Base-by-base conservation (phyloP, 768 basidiomycete species). In the Strobilomyces confusus region DNA sequence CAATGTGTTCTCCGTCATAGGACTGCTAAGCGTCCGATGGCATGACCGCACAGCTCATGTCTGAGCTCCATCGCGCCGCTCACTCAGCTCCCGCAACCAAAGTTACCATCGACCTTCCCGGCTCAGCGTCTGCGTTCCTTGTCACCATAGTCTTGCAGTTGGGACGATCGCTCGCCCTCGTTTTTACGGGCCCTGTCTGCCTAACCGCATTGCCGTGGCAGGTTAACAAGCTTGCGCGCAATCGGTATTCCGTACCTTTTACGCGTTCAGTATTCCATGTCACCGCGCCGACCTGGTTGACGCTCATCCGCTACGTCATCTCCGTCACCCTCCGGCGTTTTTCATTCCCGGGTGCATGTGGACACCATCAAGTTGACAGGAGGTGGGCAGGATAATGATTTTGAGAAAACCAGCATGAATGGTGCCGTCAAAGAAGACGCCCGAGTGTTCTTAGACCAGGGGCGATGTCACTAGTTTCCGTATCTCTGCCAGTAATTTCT, bases 201-300 rank as follows among this genome's bases (percentile, higher is more conserved):
- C 59, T 83, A 58, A 81, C 82, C 20, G 84, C 83, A 2, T 81
- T 67, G 80, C 76, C 58, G 81, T 82, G 17, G 77, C 74, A n/a
- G n/a, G n/a, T n/a, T n/a, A n/a, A 15, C 80, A 81, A 52, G 64
- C 68, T 4, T 58, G 76, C 23, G 64, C 79, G 3, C 83, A 85
- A 63, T 81, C 83, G 3, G 76, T 74, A 51, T 80, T 80, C 9
- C 74, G 83, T 41, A 77, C 82, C 4, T 70, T 85, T 55, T 84
- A 79, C 59, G 84, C 83, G 8, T 78, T 85, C 67, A 77, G 77
- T n/a, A n/a, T n/a, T n/a, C n/a, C n/a, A n/a, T n/a, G n/a, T n/a
- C n/a, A n/a, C n/a, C n/a, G n/a, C n/a, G n/a, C n/a, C n/a, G n/a
- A n/a, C n/a, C n/a, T n/a, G n/a, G n/a, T n/a, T n/a, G n/a, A n/a